These are phyloP conservation scores for Nicotiana obtusifolia DNA, from an alignment of 257 asterid genomes.

Conservation along the genomic window DNA sequence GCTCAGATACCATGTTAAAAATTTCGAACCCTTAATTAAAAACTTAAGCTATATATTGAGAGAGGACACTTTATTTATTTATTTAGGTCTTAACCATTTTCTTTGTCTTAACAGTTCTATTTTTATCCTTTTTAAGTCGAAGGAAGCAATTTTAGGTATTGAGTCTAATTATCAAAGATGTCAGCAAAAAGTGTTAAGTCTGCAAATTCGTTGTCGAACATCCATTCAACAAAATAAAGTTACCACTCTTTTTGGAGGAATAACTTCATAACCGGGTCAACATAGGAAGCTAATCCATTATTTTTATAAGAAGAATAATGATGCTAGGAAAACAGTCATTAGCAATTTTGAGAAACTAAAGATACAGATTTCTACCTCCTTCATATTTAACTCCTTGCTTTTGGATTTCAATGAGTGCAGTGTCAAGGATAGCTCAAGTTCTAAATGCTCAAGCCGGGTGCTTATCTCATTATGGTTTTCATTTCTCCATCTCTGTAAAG, in stretches of 20 bases:
- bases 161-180: neutral
- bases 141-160: neutral
- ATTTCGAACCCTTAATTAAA: neutral
- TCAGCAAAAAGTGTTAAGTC: neutral
- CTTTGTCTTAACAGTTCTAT: neutral
- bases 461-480: slow-evolving; percentile 33
- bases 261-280: neutral
- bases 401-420: slow-evolving; percentile 50
- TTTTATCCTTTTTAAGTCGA: neutral
- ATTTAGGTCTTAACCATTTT: neutral
- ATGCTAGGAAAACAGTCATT: neutral
- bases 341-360: neutral
- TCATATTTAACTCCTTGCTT: slow-evolving; percentile 25
- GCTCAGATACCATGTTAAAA: neutral
- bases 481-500: slow-evolving; percentile 24
- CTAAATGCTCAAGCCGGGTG: slow-evolving; percentile 49
- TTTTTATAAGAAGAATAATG: neutral
- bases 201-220: neutral
- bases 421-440: slow-evolving; percentile 56
- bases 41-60: neutral
- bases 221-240: neutral
- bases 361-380: slow-evolving; percentile 37
- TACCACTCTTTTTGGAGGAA: neutral
- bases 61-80: neutral
- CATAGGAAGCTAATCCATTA: neutral